Base-by-base conservation (phyloP, 768 basidiomycete genomes). In the Nevesoporus exiguus region DNA sequence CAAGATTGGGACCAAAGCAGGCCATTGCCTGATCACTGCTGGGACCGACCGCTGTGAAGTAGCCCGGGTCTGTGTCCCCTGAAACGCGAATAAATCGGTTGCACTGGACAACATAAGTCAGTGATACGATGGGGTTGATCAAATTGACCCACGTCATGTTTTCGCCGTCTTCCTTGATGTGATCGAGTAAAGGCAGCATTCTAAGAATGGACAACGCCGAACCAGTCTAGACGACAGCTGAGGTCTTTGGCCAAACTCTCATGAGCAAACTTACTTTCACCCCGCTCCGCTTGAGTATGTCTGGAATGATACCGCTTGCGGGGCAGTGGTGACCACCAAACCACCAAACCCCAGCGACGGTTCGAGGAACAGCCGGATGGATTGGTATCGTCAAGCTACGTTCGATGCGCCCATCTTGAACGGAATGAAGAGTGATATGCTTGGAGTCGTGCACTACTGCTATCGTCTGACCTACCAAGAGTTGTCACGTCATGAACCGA, bases 11-110 rank as follows among this genome's bases (percentile, higher is more conserved):
- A 80, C 76, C 27, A 93, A 74, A 7, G 80, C 78, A 8, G 91
- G 89, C 89, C 91, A 92, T 29, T 73, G 65, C 21, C 75, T 74
- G 49, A 93, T 86, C 36, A 82, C 69, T 41, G 76, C 71, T n/a
- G 89, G 88, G 19, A 80, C 66, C 7, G 73, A 68, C 22, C 75
- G 68, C 60, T 77, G 77, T 40, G 71, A 69, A 25, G 66, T 66
- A 30, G 75, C 57, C 42, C 77, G 80, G 14, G 79, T 81, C 51
- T 84, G 81, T 10, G 82, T 80, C 36, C 83, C 84, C 71, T 90
- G 86, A 65, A 91, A 90, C 37, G 88, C 85, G 67, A 93, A 93
- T 37, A 92, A 71, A 71, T 91, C 86, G 51, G 84, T 84, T 8
- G 86, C 85, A 52, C 90, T 92, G 68, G 54, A 51, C 31, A 22